These are phyloP conservation scores for Selaginella tamariscina DNA, from an alignment of 75 land plant species.

Conservation along the genomic window DNA sequence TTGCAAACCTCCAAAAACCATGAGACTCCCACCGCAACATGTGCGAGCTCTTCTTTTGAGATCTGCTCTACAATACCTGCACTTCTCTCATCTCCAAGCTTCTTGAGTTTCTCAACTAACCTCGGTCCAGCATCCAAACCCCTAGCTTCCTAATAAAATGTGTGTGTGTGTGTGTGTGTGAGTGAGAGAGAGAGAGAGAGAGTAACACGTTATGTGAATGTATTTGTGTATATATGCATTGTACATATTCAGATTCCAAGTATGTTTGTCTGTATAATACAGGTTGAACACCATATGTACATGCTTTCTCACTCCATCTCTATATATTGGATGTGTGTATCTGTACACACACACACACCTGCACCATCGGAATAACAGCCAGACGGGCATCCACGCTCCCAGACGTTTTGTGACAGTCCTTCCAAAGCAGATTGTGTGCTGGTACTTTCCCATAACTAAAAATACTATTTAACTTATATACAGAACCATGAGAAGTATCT, in stretches of 20 bases:
- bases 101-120: constrained; percentile 53
- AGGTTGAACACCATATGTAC: not conserved
- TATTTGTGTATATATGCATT: too few relatives aligned
- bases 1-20: constrained; percentile 73
- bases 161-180: too few relatives aligned
- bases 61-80: constrained; percentile 66
- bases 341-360: constrained; percentile 40
- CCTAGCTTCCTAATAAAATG: constrained; percentile 86
- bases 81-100: constrained; percentile 62
- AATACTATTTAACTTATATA: not conserved
- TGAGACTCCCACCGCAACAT: constrained; percentile 85
- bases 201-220: too few relatives aligned
- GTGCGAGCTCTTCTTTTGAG: constrained; percentile 88
- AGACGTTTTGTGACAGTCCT: constrained; percentile 75
- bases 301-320: too few relatives aligned
- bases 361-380: constrained; percentile 81
- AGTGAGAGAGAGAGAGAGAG: too few relatives aligned
- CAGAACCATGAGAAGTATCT: not conserved
- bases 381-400: constrained; percentile 66
- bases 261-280: not conserved
- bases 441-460: constrained; percentile 87
- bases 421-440: constrained; percentile 82
- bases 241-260: not conserved
- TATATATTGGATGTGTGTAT: too few relatives aligned
- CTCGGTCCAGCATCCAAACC: constrained; percentile 97